Evolutionary conservation across 371 early-diverging fungal genomes (phyloP).

Genomic region (Mortierella sp.): DNA sequence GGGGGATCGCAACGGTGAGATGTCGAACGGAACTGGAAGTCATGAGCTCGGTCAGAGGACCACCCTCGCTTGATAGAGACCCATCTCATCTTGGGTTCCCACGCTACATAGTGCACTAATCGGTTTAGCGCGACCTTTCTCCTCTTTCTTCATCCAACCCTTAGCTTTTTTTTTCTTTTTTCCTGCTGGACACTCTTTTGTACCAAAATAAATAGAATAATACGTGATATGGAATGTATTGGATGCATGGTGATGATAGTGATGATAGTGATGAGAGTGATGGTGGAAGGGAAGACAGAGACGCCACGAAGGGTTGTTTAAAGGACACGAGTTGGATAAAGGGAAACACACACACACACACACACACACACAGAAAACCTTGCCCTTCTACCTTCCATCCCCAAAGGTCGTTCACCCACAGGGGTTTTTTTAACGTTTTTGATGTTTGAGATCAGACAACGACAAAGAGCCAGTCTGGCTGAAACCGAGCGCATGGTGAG

Average conservation of each 20-base stretch:
- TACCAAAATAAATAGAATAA: constrained; percentile 1
- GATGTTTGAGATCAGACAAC: not conserved
- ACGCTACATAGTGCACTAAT: not conserved
- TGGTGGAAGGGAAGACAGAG: too few species aligned
- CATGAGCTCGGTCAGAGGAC: constrained; percentile 77
- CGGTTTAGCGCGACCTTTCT: not conserved
- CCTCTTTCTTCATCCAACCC: too few species aligned
- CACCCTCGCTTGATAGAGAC: constrained; percentile 64
- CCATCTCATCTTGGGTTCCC: not conserved
- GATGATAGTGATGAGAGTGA: too few species aligned
- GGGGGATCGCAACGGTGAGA: constrained; percentile 75
- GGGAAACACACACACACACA: not conserved
- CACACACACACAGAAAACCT: not conserved
- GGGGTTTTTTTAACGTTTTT: not conserved
- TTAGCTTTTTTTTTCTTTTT: not conserved
- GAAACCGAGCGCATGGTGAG: not conserved
- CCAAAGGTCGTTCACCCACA: not conserved
- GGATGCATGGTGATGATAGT: too few species aligned
- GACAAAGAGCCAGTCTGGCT: too few species aligned
- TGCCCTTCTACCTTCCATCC: not conserved
- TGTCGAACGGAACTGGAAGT: constrained; percentile 75
- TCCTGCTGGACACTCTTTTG: not conserved
- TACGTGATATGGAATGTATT: not conserved
- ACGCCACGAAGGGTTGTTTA: not conserved
- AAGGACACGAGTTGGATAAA: too few species aligned